Evolutionary conservation across 768 basidiomycete genomes (phyloP).

Genomic region (Lactifluus pinguis): DNA sequence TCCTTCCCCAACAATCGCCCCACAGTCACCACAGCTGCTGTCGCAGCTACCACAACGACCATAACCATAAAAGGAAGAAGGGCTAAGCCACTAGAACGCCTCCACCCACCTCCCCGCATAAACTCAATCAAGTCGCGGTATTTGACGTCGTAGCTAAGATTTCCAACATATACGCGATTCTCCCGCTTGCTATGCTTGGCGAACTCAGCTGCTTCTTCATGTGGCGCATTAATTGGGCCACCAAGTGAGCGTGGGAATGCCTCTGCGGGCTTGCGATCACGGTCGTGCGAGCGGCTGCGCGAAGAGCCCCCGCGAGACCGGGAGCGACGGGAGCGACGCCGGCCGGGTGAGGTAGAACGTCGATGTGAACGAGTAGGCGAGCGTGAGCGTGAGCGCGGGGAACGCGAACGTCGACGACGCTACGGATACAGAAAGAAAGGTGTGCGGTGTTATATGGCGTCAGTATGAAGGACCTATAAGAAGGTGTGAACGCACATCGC

Average conservation of each 20-base stretch:
- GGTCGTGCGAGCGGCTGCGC: conserved; percentile 51
- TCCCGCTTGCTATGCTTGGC: conserved; percentile 95
- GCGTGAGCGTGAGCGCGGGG: conserved; percentile 40
- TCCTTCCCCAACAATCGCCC: not conserved
- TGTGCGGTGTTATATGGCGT: not conserved
- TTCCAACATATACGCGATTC: conserved; percentile 97
- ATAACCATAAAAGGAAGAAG: conserved; percentile 28
- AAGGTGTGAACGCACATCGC: conserved; percentile 39
- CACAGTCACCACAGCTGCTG: not conserved
- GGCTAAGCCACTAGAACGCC: conserved; percentile 53
- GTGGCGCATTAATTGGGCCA: conserved; percentile 82
- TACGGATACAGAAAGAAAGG: not conserved
- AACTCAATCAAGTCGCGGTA: conserved; percentile 99
- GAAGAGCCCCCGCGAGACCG: conserved; percentile 46
- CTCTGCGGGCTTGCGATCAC: conserved; percentile 53
- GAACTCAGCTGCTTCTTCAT: conserved; percentile 92
- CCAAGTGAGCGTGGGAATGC: conserved; percentile 73
- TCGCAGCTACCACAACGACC: conserved; percentile 1
- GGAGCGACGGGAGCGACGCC: conserved; percentile 50
- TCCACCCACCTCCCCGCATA: conserved; percentile 99
- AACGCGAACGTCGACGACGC: conserved; percentile 35
- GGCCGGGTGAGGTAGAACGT: conserved; percentile 50
- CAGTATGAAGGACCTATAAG: not conserved
- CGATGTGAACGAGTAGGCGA: conserved; percentile 64
- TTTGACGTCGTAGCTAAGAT: conserved; percentile 97